These are phyloP conservation scores for Pythium angustatum DNA, from an alignment of 352 stramenopile genomes.

Conservation along the genomic window DNA sequence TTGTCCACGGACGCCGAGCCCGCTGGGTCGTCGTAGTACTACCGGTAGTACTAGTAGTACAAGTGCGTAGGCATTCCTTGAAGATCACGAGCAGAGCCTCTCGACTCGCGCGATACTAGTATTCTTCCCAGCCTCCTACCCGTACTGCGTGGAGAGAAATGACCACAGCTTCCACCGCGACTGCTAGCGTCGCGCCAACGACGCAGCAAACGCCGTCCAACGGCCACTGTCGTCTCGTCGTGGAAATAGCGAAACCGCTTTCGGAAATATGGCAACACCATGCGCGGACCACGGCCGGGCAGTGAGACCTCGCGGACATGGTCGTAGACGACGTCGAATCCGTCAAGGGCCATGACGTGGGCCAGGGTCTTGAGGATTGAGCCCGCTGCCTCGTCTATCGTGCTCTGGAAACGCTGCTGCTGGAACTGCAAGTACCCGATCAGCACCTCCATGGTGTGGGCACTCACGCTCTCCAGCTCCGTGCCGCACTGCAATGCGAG, in stretches of 20 bases:
- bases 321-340: constrained; percentile 74
- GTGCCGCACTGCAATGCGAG: constrained; percentile 63
- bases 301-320: background rate
- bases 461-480: constrained; percentile 59
- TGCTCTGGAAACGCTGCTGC: constrained; percentile 34
- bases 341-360: constrained; percentile 57
- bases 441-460: constrained; percentile 65
- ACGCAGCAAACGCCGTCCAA: constrained; percentile 48
- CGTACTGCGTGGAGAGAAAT: constrained; percentile 30
- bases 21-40: background rate
- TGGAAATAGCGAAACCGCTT: constrained; percentile 77
- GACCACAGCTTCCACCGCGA: constrained; percentile 73
- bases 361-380: constrained; percentile 50
- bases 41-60: constrained; percentile 5
- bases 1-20: constrained; percentile 26
- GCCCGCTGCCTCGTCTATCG: constrained; percentile 55
- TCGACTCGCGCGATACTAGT: background rate
- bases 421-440: constrained; percentile 70
- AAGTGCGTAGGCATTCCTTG: constrained; percentile 58
- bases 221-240: constrained; percentile 58
- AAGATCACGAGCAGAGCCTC: constrained; percentile 60
- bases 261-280: constrained; percentile 69
- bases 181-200: constrained; percentile 55
- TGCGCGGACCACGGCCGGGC: background rate
- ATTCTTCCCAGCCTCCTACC: no score